Evolutionary conservation across 202 grass and related monocot species (phyloP).

Genomic region (Hordeum pubiflorum): DNA sequence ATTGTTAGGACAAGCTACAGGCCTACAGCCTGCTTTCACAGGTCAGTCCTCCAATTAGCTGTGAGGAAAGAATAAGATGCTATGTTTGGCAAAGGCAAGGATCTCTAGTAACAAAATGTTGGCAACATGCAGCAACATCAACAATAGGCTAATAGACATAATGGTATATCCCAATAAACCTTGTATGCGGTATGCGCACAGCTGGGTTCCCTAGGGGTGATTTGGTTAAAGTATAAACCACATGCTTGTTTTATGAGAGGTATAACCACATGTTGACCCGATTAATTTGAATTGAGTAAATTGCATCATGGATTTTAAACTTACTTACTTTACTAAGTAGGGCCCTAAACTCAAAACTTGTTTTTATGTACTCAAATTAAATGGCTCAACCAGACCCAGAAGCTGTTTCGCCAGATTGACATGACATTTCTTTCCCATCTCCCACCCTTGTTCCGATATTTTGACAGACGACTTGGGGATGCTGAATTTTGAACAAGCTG

Average conservation of each 20-base stretch:
- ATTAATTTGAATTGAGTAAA: background rate
- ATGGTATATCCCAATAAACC: background rate
- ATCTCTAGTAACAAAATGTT: conserved; percentile 7
- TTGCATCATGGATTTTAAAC: background rate
- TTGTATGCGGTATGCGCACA: background rate
- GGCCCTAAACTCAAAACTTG: background rate
- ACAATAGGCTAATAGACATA: background rate
- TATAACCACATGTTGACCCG: background rate
- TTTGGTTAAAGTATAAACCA: conserved; percentile 5
- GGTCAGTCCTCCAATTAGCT: background rate
- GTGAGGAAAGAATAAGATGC: background rate
- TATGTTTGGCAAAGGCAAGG: background rate
- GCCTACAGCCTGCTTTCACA: background rate
- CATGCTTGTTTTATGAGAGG: too few species aligned
- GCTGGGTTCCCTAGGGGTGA: background rate
- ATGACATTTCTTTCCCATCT: background rate
- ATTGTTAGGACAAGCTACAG: background rate
- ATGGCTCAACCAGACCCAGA: background rate
- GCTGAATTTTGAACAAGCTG: background rate
- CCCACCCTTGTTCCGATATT: background rate
- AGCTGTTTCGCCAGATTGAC: background rate
- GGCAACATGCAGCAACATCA: conserved; percentile 15
- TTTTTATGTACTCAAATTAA: background rate
- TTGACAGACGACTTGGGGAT: background rate
- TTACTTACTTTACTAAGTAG: background rate